Base-by-base conservation (phyloP, 2,329 filamentous ascomycete genomes). In the Colletotrichum spinosum region DNA sequence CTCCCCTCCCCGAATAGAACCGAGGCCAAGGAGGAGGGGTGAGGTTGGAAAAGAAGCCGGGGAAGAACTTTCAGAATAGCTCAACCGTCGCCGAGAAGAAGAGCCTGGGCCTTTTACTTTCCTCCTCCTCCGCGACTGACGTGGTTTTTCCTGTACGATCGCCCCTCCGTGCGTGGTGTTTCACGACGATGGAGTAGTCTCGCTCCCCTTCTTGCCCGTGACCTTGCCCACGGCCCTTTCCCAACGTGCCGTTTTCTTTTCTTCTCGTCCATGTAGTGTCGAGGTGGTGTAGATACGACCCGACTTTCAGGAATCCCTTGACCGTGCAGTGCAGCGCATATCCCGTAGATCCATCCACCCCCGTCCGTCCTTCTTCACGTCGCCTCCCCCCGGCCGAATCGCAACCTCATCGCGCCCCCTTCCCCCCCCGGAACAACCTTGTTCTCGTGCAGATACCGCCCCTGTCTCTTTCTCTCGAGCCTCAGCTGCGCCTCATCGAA, bases 281-380 rank as follows among this genome's bases (percentile, higher is more conserved):
- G 17, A 17, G 17, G 17, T 6, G 6, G 25, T 25, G 25, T 25
- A 25, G 25, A 25, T 25, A 25, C 25, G 1, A 25, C 25, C 25
- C 25, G 25, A 25, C 25, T 25, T 25, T 25, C 25, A 25, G 25
- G 25, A 25, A 25, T 25, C 25, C 13, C 25, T 25, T 25, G 25
- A 5, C 25, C 25, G 25, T 25, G 25, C 53, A 38, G 53, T 55
- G 53, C 55, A 51, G 8, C 37, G 45, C 44, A 50, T 53, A 48
- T 33, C 61, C 45, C 51, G 57, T 65, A 52, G 57, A 65, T 60
- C 57, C 61, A 65, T 60, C 57, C 61, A 65, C 61, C 57, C 51
- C 61, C 57, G 13, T 45, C 61, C 57, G 13, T 61, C 57, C 50
- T 55, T 60, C 55, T 50, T 53, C 49, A 55, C 55, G 56, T 55